Evolutionary conservation across 164 flowering plant species (phyloP).

Genomic region (Kingdonia uniflora): DNA sequence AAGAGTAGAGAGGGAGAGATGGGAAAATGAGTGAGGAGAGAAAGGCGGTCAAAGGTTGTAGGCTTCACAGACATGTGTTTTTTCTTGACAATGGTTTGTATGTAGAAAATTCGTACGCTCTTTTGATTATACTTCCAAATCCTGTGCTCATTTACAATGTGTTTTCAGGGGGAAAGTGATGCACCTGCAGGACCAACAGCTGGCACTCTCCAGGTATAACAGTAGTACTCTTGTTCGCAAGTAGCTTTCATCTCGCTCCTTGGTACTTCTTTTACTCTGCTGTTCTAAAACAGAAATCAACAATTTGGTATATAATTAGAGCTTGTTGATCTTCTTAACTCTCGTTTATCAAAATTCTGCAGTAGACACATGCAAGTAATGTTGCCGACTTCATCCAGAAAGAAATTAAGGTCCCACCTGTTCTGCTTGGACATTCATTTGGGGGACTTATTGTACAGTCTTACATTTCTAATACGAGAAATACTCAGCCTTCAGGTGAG

Average conservation of each 20-base stretch:
- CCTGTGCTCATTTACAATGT: background rate
- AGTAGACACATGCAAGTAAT: slow-evolving; percentile 91
- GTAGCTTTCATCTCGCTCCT: background rate
- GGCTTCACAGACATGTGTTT: no score
- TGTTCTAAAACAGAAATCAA: no score
- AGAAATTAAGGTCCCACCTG: slow-evolving; percentile 46
- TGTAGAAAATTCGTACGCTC: no score
- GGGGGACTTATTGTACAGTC: slow-evolving; percentile 87
- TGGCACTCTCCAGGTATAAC: slow-evolving; percentile 73
- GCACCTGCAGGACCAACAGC: slow-evolving; percentile 55
- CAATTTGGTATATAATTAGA: no score
- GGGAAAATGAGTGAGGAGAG: no score
- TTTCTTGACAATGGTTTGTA: no score
- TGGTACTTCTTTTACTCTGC: background rate
- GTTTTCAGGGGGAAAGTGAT: slow-evolving; percentile 89
- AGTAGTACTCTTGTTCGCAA: background rate
- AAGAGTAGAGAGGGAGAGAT: no score
- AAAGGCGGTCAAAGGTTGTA: no score
- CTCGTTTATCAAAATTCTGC: slow-evolving; percentile 17
- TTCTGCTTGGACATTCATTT: slow-evolving; percentile 83
- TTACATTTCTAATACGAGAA: slow-evolving; percentile 41
- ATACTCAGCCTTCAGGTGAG: slow-evolving; percentile 22
- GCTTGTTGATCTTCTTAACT: no score
- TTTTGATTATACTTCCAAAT: background rate
- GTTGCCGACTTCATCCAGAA: slow-evolving; percentile 60